Evolutionary conservation across 441 rosid genomes (phyloP), one percentile per base, ranked within the genome.

Genomic region (Erodium texanum): DNA sequence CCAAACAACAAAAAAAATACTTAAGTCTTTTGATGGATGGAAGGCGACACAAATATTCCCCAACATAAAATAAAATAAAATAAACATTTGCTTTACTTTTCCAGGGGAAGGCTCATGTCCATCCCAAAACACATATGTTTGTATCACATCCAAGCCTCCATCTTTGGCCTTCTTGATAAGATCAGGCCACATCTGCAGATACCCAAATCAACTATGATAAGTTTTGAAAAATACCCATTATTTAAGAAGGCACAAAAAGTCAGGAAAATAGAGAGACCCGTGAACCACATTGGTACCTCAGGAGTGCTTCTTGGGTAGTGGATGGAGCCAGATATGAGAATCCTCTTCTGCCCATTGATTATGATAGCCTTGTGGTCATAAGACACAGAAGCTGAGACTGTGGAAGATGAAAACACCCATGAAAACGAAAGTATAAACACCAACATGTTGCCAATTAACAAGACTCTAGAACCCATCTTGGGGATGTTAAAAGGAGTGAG

Each of bases 291-390:
- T 59, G 64, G 64, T 78, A 84, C 87, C 70, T 84, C 85, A 24
- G 84, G 87, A 9, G 87, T 84, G 76, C 85, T 84, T 70, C 87
- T 71, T 10, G 78, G 78, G 67, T 75, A 75, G 66, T 75, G 78
- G 24, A 75, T 75, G 61, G 78, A 75, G 5, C 87, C 87, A 24
- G 87, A 84, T 76, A 84, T 76, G 16, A 84, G 85, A 62, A 84
- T 75, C 74, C 82, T 76, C 52, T 85, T 80, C 73, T 82, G 84
- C 64, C 85, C 87, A 76, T 84, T 75, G 48, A 84, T 80, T 68
- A 78, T 36, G 76, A 84, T 79, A 9, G 87, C 82, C 73, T 80
- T 84, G 68, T 78, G 75, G 71, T 84, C 87, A 66, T 84, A 84
- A 14, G 81, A 74, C 50, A 84, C 87, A 54, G 58, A 73, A 52